Percentiles rank a stretch among this genome's conserved stretches.
phyloP scores from a whole-genome alignment of 768 basidiomycete genomes.

The Podaxis sp. region DNA sequence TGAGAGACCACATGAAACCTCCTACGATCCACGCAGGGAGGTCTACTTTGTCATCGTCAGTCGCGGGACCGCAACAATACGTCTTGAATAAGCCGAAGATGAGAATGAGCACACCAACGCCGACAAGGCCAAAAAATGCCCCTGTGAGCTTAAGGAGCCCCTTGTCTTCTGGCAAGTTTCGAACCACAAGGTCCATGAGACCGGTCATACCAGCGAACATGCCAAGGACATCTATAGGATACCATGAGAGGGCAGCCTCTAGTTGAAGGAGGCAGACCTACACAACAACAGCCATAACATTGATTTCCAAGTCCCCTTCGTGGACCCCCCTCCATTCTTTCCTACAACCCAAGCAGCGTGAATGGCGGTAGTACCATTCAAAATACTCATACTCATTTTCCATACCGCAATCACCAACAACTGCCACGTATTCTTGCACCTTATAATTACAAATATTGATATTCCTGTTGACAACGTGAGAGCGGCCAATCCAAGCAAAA shows the following conservation, averaged over 20 bases:
- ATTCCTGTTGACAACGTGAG: constrained; percentile 11
- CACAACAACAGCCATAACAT: constrained; percentile 16
- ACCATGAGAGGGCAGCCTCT: not conserved
- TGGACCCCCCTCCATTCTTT: not conserved
- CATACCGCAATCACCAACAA: constrained; percentile 19
- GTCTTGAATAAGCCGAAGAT: too few species aligned
- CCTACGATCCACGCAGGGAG: not conserved
- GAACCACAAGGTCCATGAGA: not conserved
- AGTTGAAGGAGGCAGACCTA: constrained; percentile 1
- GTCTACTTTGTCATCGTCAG: not conserved
- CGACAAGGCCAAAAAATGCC: not conserved
- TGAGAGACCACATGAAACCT: not conserved
- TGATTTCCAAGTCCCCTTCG: not conserved
- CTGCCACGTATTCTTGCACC: constrained; percentile 20
- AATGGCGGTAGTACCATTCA: constrained; percentile 20
- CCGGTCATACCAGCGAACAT: not conserved
- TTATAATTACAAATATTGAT: constrained; percentile 16
- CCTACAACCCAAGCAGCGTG: constrained; percentile 8
- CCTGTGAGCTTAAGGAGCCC: not conserved
- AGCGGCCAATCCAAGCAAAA: not conserved
- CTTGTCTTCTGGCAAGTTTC: not conserved
- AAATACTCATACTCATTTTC: constrained; percentile 19
- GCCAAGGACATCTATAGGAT: too few species aligned
- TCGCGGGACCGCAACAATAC: too few species aligned
- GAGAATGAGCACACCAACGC: not conserved